A percentile compares a stretch with the other conserved stretches of the same genome.
Evolutionary conservation across 345 rosid genomes (phyloP).

Genomic region (Populus tremula): DNA sequence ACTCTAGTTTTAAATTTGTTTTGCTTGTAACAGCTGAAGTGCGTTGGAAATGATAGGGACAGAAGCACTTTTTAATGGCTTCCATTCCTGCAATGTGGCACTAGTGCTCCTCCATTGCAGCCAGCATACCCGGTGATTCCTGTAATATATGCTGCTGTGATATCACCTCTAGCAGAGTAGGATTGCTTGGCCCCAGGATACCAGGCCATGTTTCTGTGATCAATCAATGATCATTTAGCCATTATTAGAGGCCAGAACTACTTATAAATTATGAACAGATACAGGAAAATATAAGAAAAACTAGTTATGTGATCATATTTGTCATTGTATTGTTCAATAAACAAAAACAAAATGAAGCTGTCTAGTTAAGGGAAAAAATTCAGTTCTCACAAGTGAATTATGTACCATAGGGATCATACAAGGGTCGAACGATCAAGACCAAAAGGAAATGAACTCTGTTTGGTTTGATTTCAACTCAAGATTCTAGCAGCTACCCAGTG

Average conservation of each 20-base stretch:
- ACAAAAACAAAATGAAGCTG: not conserved
- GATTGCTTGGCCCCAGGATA: not conserved
- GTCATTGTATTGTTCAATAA: not conserved
- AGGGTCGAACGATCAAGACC: not conserved
- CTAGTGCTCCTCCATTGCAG: not conserved
- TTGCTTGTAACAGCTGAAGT: not conserved
- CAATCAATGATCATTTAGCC: not conserved
- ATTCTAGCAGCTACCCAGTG: constrained; percentile 20
- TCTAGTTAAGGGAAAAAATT: constrained; percentile 8
- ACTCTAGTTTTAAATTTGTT: too few relatives aligned
- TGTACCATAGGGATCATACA: constrained; percentile 1
- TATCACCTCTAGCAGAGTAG: not conserved
- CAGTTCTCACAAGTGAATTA: not conserved
- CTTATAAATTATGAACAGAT: not conserved
- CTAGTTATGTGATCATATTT: not conserved
- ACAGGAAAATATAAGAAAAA: not conserved
- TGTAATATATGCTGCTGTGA: not conserved
- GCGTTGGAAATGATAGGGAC: not conserved
- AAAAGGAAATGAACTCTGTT: not conserved
- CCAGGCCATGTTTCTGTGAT: not conserved
- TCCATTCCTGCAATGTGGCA: not conserved
- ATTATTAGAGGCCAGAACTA: not conserved
- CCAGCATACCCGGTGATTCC: not conserved
- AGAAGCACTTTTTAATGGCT: not conserved
- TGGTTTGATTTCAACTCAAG: constrained; percentile 17